These are phyloP conservation scores for Boletus pseudopeckii DNA, from an alignment of 768 basidiomycete genomes.

Conservation along the genomic window DNA sequence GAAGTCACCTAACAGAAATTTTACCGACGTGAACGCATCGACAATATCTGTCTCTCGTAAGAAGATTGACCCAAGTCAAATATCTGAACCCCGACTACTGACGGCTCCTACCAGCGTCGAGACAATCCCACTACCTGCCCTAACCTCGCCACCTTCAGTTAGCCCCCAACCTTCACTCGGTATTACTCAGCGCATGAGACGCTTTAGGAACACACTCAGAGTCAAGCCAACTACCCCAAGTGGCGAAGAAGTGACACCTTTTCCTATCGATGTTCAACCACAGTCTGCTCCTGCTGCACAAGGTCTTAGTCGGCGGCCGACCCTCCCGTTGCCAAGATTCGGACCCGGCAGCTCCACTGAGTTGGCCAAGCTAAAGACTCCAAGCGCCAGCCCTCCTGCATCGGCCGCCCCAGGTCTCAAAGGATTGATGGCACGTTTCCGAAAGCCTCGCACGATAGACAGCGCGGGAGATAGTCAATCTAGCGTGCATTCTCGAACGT, in stretches of 20 bases:
- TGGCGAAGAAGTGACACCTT: conserved; percentile 50
- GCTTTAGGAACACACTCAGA: conserved; percentile 65
- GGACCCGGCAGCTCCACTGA: conserved; percentile 43
- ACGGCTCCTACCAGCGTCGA: conserved; percentile 69
- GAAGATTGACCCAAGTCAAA: conserved; percentile 59
- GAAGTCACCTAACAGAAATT: conserved; percentile 43
- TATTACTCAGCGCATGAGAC: conserved; percentile 71
- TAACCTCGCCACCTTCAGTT: conserved; percentile 32
- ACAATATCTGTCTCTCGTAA: conserved; percentile 46
- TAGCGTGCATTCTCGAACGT: conserved; percentile 28
- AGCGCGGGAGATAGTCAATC: conserved; percentile 28
- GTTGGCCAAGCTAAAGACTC: conserved; percentile 48
- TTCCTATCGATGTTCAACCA: conserved; percentile 42
- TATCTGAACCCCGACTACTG: conserved; percentile 62
- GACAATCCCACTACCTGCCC: conserved; percentile 52
- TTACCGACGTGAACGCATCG: conserved; percentile 39
- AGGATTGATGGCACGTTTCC: conserved; percentile 79
- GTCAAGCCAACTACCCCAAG: conserved; percentile 44
- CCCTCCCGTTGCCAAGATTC: conserved; percentile 46
- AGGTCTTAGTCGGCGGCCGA: conserved; percentile 44
- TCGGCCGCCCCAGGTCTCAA: conserved; percentile 71
- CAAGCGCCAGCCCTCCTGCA: conserved; percentile 61
- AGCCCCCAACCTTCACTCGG: conserved; percentile 42
- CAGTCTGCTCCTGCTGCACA: conserved; percentile 27
- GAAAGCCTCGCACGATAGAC: conserved; percentile 36